Evolutionary conservation across 768 basidiomycete species (phyloP), one percentile per base, ranked within the genome.

Genomic region (Podaxis sp.): DNA sequence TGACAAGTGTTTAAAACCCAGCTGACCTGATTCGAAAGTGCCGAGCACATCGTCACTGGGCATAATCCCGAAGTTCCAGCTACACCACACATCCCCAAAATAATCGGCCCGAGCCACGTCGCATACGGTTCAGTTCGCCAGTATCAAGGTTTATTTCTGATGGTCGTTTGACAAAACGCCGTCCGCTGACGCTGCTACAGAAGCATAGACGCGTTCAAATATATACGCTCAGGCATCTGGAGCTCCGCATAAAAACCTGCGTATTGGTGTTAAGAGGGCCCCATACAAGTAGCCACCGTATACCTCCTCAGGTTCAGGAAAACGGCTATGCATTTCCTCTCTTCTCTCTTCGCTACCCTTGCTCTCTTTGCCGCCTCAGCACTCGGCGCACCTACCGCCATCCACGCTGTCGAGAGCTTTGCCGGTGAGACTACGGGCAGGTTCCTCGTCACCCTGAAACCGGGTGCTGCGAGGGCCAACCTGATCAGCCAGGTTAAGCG

Each of bases 401-500:
- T 69, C 11, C 69, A 61, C 40, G 28, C 69, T 20, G 64, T 73
- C 52, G 66, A 72, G 61, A 69, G 57, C 7, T 73, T 61, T 56
- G 12, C 62, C 3, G 73, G 73, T 1, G 58, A 65, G 38, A 75
- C 66, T 4, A 69, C 64, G 0, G 74, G 75, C 33, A 69, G 64
- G 46, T 71, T 72, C 65, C 72, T 77, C 49, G 70, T 76, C 57
- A 69, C 68, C 40, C 59, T 77, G 50, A 76, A 74, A 66, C 61
- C 70, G 4, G 73, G 72, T 13, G 68, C 65, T n/a, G 58, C 67
- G 13, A 67, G 65, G 51, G 24, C 48, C 20, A 62, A 52, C 36
- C 53, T 72, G 54, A 26, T 71, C 26, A 58, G 58, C 24, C 57
- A 60, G 22, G 49, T 66, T 20, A 56, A 63, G 13, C 17, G 26